Base-by-base conservation (phyloP, 441 rosid genomes). In the Arabidopsis lyrata region DNA sequence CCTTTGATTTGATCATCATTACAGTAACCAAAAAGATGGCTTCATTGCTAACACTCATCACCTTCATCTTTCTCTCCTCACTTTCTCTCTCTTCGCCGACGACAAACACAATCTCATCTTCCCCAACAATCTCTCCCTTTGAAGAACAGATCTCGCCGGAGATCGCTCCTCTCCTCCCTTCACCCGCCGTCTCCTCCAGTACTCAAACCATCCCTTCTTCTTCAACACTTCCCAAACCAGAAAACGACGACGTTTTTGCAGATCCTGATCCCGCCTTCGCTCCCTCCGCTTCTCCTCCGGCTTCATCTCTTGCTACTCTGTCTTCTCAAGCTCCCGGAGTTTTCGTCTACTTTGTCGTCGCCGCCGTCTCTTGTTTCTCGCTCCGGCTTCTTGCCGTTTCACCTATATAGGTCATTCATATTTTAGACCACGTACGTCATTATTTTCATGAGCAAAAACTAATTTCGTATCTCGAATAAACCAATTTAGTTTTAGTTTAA, bases 101-200 rank as follows among this genome's bases (percentile, higher is more conserved):
- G 35, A 66, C 88, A 60, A 49, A 75, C n/a, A 65, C 78, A 3
- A 80, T 82, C 69, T 56, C 88, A 3, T 66, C 86, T 64, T 72
- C 84, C n/a, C 86, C 85, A 24, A 63, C 79, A 20, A 70, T 73
- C 31, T 82, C 84, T 24, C 77, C 88, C 32, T 82, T 82, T 38
- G 85, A 79, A 42, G 82, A 80, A 52, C 86, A 81, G 36, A 57
- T 91, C 49, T 85, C 98, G 10, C 98, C 98, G 2, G 97, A 93
- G 47, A 86, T 91, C 39, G 87, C 94, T 79, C 93, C 95, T 8
- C 85, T 93, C 14, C 73, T 87, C 76, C 98, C 98, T 44, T 86
- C 95, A 24, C 90, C 92, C 0, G 87, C 92, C 34, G 87, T 80
- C 18, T 58, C 94, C 16, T 86, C 94, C 73, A 34, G 36, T 16